phyloP scores from a whole-genome alignment of 768 basidiomycete genomes.

The Peribolospora baueri region DNA sequence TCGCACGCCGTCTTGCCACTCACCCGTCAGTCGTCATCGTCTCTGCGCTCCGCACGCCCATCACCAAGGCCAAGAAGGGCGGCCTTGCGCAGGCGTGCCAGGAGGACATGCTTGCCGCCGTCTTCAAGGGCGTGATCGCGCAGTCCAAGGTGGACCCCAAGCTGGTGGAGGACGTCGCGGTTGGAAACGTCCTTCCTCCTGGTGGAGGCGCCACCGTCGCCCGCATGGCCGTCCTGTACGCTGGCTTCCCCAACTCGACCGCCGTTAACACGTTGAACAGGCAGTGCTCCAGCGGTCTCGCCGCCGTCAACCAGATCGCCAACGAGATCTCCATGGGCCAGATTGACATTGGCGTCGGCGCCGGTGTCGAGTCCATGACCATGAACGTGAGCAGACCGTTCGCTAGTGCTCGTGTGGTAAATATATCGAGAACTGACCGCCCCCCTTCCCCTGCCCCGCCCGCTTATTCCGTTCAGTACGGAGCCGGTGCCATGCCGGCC shows the following conservation, averaged over 20 bases:
- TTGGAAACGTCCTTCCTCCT: conserved; percentile 65
- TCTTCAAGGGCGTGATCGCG: conserved; percentile 56
- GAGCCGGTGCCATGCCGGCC: conserved; percentile 22
- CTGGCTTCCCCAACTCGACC: conserved; percentile 63
- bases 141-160: conserved; percentile 25
- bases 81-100: conserved; percentile 69
- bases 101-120: conserved; percentile 58
- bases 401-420: neutral
- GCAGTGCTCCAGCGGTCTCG: conserved; percentile 78
- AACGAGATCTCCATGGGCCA: conserved; percentile 65
- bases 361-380: conserved; percentile 26
- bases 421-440: neutral
- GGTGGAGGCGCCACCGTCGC: conserved; percentile 53
- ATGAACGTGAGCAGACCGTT: conserved; percentile 5
- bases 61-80: conserved; percentile 68
- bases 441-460: neutral
- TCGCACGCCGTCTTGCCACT: no score
- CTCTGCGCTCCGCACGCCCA: conserved; percentile 62
- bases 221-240: conserved; percentile 66
- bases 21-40: conserved; percentile 52
- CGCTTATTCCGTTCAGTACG: conserved; percentile 12
- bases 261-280: conserved; percentile 82
- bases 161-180: conserved; percentile 12
- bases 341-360: conserved; percentile 60
- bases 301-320: conserved; percentile 73